Base-by-base conservation (phyloP, 1,284 basidiomycete genomes). In the Sporisorium iseilematis-ciliati region DNA sequence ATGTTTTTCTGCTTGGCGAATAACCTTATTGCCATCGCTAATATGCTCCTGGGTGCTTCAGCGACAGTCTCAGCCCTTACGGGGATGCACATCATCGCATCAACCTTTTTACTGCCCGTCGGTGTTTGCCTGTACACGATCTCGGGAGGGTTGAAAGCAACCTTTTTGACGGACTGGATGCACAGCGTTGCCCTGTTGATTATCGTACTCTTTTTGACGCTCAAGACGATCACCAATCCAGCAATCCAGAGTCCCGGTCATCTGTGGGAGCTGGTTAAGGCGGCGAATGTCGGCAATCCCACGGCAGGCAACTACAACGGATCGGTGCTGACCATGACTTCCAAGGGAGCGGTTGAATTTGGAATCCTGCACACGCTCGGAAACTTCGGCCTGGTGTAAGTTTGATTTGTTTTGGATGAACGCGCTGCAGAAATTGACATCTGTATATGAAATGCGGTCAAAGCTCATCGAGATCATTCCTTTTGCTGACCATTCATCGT, bases 281-380 rank as follows among this genome's bases (percentile, higher is more conserved):
- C 38, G 14, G 80, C 73, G 4, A 65, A 67, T 38, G 55, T 43
- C 5, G 16, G 11, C 21, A 74, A 79, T 42, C 66, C 63, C 0
- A 88, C 91, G 21, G 60, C 85, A 0, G 90, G 89, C 21, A 91
- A 91, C 82, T 89, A 89, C 0, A 86, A 88, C 23, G 91, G 91
- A 1, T 89, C 88, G 4, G 91, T 91, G 82, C 85, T 91, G 33
- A 92, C 94, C 6, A 92, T 97, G 88, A 90, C 93, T 31, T 92
- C 91, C 12, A 90, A 91, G 85, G 89, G 91, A 62, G 95, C 93
- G 0, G 62, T 82, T 18, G 72, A 79, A 43, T 83, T 83, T 40
- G 80, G 79, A 10, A 75, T 80, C 35, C 40, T 83, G 25, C 80
- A 83, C 48, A 82, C 80, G 7, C 56, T 83, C 0, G 77, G 79